Evolutionary conservation across 257 asterid species (phyloP).

Genomic region (Solanum medicagineum): DNA sequence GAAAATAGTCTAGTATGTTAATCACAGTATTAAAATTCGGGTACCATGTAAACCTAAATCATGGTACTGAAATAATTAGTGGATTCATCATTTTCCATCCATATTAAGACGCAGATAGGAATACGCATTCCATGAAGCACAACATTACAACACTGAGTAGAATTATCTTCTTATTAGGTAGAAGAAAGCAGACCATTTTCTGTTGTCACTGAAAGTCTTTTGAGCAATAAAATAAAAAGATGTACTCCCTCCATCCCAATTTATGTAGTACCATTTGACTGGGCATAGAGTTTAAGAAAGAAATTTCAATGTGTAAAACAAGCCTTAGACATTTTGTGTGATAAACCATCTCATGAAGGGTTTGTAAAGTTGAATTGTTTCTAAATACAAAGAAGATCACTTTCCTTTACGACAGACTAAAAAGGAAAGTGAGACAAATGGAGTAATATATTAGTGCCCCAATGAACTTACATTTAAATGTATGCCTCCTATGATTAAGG

Average conservation of each 20-base stretch:
- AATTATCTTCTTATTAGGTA: background rate
- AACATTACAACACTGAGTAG: background rate
- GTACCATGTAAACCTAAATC: background rate
- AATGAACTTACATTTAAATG: background rate
- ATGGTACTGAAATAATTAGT: background rate
- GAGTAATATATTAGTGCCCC: background rate
- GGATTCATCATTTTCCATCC: background rate
- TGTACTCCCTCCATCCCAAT: background rate
- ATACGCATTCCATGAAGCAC: background rate
- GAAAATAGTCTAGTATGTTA: background rate
- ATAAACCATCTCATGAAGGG: background rate
- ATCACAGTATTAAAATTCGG: background rate
- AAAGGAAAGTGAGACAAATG: background rate
- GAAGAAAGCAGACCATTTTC: background rate
- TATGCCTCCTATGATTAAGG: background rate
- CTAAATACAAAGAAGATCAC: background rate
- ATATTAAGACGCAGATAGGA: background rate
- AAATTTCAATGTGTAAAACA: background rate
- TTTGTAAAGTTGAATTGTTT: background rate
- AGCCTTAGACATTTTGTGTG: background rate
- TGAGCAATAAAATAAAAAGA: background rate
- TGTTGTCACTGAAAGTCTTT: background rate
- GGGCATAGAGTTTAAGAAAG: background rate
- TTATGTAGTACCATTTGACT: background rate
- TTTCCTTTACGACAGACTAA: background rate